phyloP scores from a whole-genome alignment of 495 filamentous ascomycete species.

The Lophium mytilinum region DNA sequence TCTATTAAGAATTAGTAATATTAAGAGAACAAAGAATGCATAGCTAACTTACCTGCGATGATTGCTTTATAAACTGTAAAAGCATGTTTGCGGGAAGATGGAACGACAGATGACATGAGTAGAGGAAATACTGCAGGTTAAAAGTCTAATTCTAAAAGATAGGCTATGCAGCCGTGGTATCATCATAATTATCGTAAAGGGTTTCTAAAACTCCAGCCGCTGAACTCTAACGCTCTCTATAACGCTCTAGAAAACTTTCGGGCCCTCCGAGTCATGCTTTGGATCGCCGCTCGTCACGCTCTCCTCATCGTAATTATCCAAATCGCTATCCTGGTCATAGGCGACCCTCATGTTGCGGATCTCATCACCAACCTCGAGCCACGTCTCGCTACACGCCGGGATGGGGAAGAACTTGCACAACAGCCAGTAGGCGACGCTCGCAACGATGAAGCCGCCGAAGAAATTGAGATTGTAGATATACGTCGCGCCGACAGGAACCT shows the following conservation, averaged over 20 bases:
- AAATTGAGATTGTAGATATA: conserved; percentile 91
- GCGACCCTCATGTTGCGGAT: conserved; percentile 32
- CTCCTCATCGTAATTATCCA: conserved; percentile 5
- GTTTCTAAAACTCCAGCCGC: too few species aligned
- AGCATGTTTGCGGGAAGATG: too few species aligned
- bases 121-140: too few species aligned
- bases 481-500: conserved; percentile 66
- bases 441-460: conserved; percentile 74
- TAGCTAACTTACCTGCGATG: too few species aligned
- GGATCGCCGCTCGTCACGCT: conserved; percentile 33
- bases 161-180: too few species aligned
- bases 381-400: conserved; percentile 62
- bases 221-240: too few species aligned
- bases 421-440: conserved; percentile 55
- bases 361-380: conserved; percentile 75
- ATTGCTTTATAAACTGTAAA: too few species aligned
- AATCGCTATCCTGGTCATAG: conserved; percentile 33
- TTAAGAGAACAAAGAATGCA: too few species aligned
- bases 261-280: conserved; percentile 36
- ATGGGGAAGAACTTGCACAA: conserved; percentile 64
- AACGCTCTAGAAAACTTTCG: background rate
- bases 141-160: too few species aligned
- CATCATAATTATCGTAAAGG: too few species aligned
- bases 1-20: too few species aligned
- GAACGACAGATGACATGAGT: too few species aligned